These are phyloP conservation scores for Lyophyllum shimeji DNA, from an alignment of 768 basidiomycete genomes.

Conservation along the genomic window DNA sequence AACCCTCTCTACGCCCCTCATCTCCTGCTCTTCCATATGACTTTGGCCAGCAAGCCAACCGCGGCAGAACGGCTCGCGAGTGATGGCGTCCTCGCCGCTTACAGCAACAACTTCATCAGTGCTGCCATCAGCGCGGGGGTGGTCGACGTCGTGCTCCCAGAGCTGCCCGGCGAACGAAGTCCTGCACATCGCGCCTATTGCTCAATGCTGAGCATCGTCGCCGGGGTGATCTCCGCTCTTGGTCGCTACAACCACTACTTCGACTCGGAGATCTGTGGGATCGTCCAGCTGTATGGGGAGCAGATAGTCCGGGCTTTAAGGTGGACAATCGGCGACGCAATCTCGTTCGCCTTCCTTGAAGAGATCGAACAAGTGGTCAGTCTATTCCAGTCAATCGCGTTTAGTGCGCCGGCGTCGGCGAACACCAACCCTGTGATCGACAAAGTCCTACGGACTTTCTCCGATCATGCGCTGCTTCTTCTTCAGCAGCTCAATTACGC, in stretches of 20 bases:
- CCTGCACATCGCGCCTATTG: conserved; percentile 83
- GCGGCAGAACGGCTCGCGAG: conserved; percentile 86
- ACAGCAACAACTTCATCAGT: conserved; percentile 81
- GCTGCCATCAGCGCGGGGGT: conserved; percentile 72
- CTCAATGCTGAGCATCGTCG: conserved; percentile 76
- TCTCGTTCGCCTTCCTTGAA: conserved; percentile 76
- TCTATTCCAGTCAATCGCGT: conserved; percentile 74
- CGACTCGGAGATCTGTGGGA: conserved; percentile 80
- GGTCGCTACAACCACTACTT: conserved; percentile 75
- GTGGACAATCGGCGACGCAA: conserved; percentile 79
- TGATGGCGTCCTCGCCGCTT: conserved; percentile 78
- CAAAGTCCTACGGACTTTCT: conserved; percentile 69
- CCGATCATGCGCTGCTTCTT: conserved; percentile 64
- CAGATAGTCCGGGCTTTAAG: conserved; percentile 76
- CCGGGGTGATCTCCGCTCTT: conserved; percentile 65
- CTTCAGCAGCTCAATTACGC: conserved; percentile 90
- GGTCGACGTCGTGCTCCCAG: conserved; percentile 65
- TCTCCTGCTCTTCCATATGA: conserved; percentile 84
- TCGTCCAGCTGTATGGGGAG: conserved; percentile 81
- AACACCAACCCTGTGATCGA: conserved; percentile 51
- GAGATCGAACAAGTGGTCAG: conserved; percentile 82
- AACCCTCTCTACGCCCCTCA: conserved; percentile 74
- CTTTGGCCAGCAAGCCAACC: conserved; percentile 70
- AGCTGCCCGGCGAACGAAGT: conserved; percentile 73
- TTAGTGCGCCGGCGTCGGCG: conserved; percentile 45